These are phyloP conservation scores for Colletotrichum magnum DNA, from an alignment of 2,329 filamentous ascomycete species.

Conservation along the genomic window DNA sequence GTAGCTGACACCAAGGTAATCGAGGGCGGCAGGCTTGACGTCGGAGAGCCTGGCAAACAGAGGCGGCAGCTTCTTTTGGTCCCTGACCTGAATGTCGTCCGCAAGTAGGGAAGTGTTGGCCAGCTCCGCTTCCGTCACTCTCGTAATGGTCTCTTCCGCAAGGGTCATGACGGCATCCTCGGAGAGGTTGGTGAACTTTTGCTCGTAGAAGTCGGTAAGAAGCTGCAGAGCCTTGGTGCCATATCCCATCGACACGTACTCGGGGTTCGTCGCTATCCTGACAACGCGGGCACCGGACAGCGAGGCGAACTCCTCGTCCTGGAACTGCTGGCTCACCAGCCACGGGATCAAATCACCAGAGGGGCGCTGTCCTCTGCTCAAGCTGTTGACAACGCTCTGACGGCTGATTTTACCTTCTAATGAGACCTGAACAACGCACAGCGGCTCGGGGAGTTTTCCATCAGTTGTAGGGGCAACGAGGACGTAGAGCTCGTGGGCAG, in stretches of 20 bases:
- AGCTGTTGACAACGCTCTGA: constrained; percentile 89
- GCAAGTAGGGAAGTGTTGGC: constrained; percentile 82
- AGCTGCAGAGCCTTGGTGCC: constrained; percentile 90
- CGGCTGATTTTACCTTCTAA: constrained; percentile 95
- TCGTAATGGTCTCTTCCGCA: constrained; percentile 75
- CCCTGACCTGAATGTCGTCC: constrained; percentile 90
- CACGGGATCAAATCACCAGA: constrained; percentile 96
- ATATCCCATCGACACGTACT: constrained; percentile 94
- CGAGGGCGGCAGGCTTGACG: constrained; percentile 82
- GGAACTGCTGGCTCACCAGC: constrained; percentile 98
- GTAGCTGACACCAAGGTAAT: constrained; percentile 97
- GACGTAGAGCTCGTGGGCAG: constrained; percentile 95
- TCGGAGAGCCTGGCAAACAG: constrained; percentile 92
- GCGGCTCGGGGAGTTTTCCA: constrained; percentile 87
- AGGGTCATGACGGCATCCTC: constrained; percentile 73
- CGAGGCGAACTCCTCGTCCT: constrained; percentile 95
- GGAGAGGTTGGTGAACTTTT: constrained; percentile 87
- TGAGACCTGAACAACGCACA: constrained; percentile 94
- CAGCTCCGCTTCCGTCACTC: constrained; percentile 87
- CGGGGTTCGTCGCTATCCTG: constrained; percentile 95
- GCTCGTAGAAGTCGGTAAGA: constrained; percentile 93
- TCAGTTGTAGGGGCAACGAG: constrained; percentile 89
- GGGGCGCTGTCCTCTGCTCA: constrained; percentile 90
- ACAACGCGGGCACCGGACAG: constrained; percentile 94
- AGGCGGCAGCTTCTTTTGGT: constrained; percentile 92